phyloP scores from a whole-genome alignment of 2,329 filamentous ascomycete species.

The Colletotrichum orchidophilum region DNA sequence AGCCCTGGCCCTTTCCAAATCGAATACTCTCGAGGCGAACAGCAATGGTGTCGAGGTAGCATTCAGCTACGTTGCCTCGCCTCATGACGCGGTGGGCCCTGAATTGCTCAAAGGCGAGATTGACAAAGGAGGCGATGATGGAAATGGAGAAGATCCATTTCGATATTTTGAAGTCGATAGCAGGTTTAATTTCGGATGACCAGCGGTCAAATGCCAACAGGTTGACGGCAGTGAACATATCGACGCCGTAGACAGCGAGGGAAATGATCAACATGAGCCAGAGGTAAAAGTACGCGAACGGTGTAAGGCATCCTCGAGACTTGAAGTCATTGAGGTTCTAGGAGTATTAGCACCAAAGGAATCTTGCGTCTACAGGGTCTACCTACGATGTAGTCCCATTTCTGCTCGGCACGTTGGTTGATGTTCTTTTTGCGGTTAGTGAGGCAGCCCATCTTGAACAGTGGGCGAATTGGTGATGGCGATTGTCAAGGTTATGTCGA shows the following conservation, averaged over 20 bases:
- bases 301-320: constrained; percentile 78
- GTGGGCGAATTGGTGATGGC: neutral
- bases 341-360: neutral
- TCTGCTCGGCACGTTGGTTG: constrained; percentile 81
- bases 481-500: constrained; percentile 12
- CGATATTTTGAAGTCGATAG: constrained; percentile 78
- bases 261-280: constrained; percentile 84
- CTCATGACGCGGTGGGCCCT: constrained; percentile 83
- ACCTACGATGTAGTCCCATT: constrained; percentile 93
- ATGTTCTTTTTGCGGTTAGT: constrained; percentile 68
- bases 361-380: neutral
- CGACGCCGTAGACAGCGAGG: constrained; percentile 85
- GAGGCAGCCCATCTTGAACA: constrained; percentile 70
- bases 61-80: constrained; percentile 87
- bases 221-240: constrained; percentile 93
- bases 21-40: constrained; percentile 85
- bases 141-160: constrained; percentile 97
- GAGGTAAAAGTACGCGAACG: constrained; percentile 85
- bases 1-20: constrained; percentile 79
- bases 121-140: constrained; percentile 89
- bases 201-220: constrained; percentile 89
- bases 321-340: constrained; percentile 79
- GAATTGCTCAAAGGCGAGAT: constrained; percentile 82
- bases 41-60: constrained; percentile 88
- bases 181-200: constrained; percentile 84